phyloP scores from a whole-genome alignment of 305 asterid species.

The Fraxinus dipetala region DNA sequence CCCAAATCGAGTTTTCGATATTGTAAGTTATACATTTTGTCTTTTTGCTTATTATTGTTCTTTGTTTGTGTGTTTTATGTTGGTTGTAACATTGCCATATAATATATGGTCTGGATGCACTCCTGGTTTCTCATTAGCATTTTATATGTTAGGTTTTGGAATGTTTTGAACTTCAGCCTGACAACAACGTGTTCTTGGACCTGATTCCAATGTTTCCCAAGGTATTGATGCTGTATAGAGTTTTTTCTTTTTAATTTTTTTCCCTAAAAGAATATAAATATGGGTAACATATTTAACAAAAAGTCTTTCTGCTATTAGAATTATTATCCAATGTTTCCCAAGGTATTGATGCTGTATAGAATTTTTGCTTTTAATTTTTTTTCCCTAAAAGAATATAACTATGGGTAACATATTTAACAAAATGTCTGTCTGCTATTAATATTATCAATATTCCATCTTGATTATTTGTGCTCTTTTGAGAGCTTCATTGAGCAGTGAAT shows the following conservation, averaged over 20 bases:
- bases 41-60: background rate
- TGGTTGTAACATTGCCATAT: constrained; percentile 2
- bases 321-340: constrained; percentile 71
- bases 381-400: background rate
- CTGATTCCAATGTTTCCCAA: constrained; percentile 92
- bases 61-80: background rate
- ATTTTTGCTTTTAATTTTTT: background rate
- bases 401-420: background rate
- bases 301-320: background rate
- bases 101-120: background rate
- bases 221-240: constrained; percentile 41
- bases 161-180: constrained; percentile 90
- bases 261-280: background rate
- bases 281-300: background rate
- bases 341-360: constrained; percentile 46
- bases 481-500: constrained; percentile 9
- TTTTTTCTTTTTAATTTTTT: background rate
- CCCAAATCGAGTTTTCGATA: constrained; percentile 95
- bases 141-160: constrained; percentile 65
- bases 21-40: constrained; percentile 53
- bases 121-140: constrained; percentile 24
- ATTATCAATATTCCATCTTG: constrained; percentile 2
- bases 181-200: constrained; percentile 76
- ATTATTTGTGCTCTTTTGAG: constrained; percentile 14
- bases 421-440: background rate